phyloP scores from a whole-genome alignment of 208 protist genomes.

The Herpetomonas samuelpessoai region DNA sequence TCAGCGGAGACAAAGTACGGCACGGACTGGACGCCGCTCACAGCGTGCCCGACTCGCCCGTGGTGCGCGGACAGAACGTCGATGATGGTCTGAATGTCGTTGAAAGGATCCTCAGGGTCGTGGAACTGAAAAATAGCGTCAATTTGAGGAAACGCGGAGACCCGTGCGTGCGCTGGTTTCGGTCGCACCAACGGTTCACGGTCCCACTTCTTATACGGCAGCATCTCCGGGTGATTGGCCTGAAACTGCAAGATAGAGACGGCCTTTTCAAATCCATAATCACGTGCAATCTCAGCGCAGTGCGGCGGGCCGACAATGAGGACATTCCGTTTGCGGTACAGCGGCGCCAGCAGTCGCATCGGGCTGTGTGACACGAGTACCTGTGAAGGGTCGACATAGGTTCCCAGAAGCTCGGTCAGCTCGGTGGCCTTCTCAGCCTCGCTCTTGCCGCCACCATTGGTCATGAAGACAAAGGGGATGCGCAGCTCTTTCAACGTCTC shows the following conservation, averaged over 20 bases:
- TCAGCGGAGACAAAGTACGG: conserved; percentile 71
- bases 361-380: conserved; percentile 75
- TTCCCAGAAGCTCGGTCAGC: conserved; percentile 59
- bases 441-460: conserved; percentile 63
- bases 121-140: conserved; percentile 69
- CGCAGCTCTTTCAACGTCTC: conserved; percentile 52
- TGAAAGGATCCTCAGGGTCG: conserved; percentile 76
- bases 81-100: conserved; percentile 74
- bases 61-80: conserved; percentile 69
- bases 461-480: conserved; percentile 85
- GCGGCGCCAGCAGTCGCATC: conserved; percentile 65
- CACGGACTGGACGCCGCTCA: conserved; percentile 59
- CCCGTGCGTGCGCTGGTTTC: conserved; percentile 6
- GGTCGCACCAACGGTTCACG: conserved; percentile 13
- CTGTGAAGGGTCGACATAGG: conserved; percentile 47
- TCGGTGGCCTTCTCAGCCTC: conserved; percentile 74
- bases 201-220: conserved; percentile 74
- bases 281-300: conserved; percentile 46
- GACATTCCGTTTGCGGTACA: conserved; percentile 44
- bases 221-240: conserved; percentile 65
- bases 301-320: conserved; percentile 59
- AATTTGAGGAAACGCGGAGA: conserved; percentile 46
- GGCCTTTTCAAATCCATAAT: conserved; percentile 72
- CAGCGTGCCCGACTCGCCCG: conserved; percentile 45
- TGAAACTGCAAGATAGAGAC: conserved; percentile 74